Percentiles rank a stretch among this genome's conserved stretches.
Evolutionary conservation across 345 rosid genomes (phyloP).

Genomic region (Hypericum androsaemum): DNA sequence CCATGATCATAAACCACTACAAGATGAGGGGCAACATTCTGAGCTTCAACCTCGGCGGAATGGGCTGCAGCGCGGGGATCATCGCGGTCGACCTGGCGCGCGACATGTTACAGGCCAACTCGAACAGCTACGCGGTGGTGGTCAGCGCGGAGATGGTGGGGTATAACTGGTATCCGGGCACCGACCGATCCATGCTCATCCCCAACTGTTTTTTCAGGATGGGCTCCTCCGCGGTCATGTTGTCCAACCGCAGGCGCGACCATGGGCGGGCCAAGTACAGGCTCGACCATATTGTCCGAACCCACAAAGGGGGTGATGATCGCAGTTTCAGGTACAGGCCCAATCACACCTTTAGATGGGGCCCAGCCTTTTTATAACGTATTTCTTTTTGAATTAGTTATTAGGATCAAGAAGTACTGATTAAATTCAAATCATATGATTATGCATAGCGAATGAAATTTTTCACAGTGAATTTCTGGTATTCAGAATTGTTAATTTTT

Average conservation of each 20-base stretch:
- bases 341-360: no score
- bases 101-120: conserved; percentile 30
- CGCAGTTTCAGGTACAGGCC: no score
- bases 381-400: no score
- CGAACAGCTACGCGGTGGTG: conserved; percentile 36
- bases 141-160: conserved; percentile 18
- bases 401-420: no score
- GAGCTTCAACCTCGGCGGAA: conserved; percentile 42
- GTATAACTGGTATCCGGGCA: conserved; percentile 51
- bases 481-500: no score
- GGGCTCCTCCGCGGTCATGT: conserved; percentile 51
- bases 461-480: no score
- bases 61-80: conserved; percentile 48
- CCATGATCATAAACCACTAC: conserved; percentile 38
- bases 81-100: conserved; percentile 38
- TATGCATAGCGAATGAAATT: no score
- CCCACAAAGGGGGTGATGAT: conserved; percentile 49
- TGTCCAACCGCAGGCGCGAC: conserved; percentile 38
- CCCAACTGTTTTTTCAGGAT: conserved; percentile 49
- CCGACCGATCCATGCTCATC: conserved; percentile 46
- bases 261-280: conserved; percentile 40
- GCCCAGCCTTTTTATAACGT: no score
- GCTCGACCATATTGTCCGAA: conserved; percentile 44
- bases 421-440: no score
- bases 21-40: conserved; percentile 38